Evolutionary conservation across 78 protist species (phyloP), one percentile per base, ranked within the genome.

Genomic region (Creolimax fragrantissima): DNA sequence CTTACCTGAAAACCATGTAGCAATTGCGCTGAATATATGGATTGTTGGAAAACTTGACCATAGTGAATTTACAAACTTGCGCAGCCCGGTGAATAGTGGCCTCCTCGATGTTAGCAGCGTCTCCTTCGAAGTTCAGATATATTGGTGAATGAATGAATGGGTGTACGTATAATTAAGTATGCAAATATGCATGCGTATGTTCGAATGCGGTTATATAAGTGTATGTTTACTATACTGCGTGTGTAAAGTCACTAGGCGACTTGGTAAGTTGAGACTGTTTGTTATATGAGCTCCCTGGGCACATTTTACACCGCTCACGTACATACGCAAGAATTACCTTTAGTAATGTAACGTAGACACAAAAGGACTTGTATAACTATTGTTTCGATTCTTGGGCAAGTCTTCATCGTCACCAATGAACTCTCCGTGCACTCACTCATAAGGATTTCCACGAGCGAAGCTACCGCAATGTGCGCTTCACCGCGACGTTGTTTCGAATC

Each of bases 1-100:
- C n/a, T n/a, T 58, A 58, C 58, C 92, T 81, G 47, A 91, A 91
- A 2, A 91, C n/a, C 92, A 91, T 91, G 86, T 84, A 91, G 24
- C 92, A 44, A 47, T 91, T 58, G 4, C n/a, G 58, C 35, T 66
- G 92, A 24, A 91, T 74, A 2, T 3, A 24, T 35, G 86, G 44
- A 74, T n/a, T 35, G 58, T 11, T 43, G 89, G 88, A 11, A 86
- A 36, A 91, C 45, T 36, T 42, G 32, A 6, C 45, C 90, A 86
- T 86, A 5, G 37, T 83, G 86, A 39, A 6, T 11, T 24, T 6
- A 11, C 86, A 83, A 24, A 24, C 35, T 83, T 6, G 7, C 7
- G 35, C 42, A 5, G 35, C 86, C 7, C 86, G 44, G 37, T 24
- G 35, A 17, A 5, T 17, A 5, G 86, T 83, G 86, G 86, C 86